These are phyloP conservation scores for Daldinia vernicosa DNA, from an alignment of 495 filamentous ascomycete genomes.

Conservation along the genomic window DNA sequence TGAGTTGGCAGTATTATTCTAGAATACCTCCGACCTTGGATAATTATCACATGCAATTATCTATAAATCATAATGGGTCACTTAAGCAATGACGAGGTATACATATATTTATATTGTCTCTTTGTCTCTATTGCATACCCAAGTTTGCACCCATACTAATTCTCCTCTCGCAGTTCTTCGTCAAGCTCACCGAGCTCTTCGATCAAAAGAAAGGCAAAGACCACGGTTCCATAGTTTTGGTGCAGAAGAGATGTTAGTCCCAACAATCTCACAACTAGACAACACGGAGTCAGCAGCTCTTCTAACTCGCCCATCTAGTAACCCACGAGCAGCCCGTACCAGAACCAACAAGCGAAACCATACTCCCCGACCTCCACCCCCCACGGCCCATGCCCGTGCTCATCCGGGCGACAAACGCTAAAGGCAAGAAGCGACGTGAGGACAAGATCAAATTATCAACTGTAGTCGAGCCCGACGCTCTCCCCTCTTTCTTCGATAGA, in stretches of 20 bases:
- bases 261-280: constrained; percentile 22
- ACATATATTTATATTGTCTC: not conserved
- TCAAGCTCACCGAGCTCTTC: constrained; percentile 77
- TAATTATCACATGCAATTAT: not conserved
- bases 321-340: constrained; percentile 46
- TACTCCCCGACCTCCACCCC: constrained; percentile 64
- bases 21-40: not conserved
- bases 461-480: constrained; percentile 73
- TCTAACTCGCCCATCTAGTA: constrained; percentile 43
- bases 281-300: constrained; percentile 22
- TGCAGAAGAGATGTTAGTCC: constrained; percentile 79
- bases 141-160: constrained; percentile 36
- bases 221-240: constrained; percentile 82
- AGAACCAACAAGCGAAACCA: constrained; percentile 46
- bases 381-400: constrained; percentile 71
- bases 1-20: not conserved
- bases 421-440: constrained; percentile 58
- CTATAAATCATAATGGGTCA: constrained; percentile 48
- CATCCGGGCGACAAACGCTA: constrained; percentile 84
- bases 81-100: constrained; percentile 79
- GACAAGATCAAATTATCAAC: constrained; percentile 85
- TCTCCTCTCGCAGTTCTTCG: constrained; percentile 76
- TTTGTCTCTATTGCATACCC: not conserved
- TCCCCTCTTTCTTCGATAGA: constrained; percentile 81
- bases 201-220: constrained; percentile 69